Evolutionary conservation across 176 grass and related monocot species (phyloP).

Genomic region (Chrysopogon serrulatus): DNA sequence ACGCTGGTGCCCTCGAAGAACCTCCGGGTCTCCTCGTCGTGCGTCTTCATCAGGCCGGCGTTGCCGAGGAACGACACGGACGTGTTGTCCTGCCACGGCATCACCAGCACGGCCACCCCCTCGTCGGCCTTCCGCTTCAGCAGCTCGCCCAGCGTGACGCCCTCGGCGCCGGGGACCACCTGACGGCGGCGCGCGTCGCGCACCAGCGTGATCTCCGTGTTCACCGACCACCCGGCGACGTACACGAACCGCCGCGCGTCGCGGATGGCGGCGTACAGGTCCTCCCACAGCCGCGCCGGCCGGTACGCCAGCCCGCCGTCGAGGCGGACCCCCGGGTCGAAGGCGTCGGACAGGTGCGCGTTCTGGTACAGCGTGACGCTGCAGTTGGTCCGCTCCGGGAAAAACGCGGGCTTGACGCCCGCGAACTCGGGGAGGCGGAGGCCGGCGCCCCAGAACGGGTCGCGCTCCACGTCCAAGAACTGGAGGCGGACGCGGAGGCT

Average conservation of each 20-base stretch:
- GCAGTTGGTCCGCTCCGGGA: slow-evolving; percentile 56
- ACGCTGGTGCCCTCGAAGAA: slow-evolving; percentile 71
- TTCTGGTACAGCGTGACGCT: slow-evolving; percentile 76
- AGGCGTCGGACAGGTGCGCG: slow-evolving; percentile 50
- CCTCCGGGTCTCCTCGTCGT: slow-evolving; percentile 66
- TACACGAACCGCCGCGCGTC: slow-evolving; percentile 78
- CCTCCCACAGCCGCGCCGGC: slow-evolving; percentile 65
- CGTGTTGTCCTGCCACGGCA: slow-evolving; percentile 90
- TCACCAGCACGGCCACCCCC: slow-evolving; percentile 77
- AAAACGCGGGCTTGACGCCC: slow-evolving; percentile 51
- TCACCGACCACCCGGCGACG: slow-evolving; percentile 74
- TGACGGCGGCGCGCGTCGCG: slow-evolving; percentile 43
- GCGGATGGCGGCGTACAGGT: slow-evolving; percentile 53
- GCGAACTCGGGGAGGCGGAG: slow-evolving; percentile 25
- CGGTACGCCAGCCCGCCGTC: slow-evolving; percentile 22
- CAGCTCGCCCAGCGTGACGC: slow-evolving; percentile 65
- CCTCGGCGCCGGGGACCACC: slow-evolving; percentile 52
- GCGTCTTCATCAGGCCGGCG: slow-evolving; percentile 72
- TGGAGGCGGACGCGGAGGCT: slow-evolving; percentile 40
- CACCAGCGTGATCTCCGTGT: slow-evolving; percentile 53
- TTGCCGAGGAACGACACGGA: slow-evolving; percentile 68
- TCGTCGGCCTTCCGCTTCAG: slow-evolving; percentile 80
- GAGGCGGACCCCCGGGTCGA: slow-evolving; percentile 41
- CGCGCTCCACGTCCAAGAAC: slow-evolving; percentile 31
- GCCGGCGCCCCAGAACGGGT: slow-evolving; percentile 62